Percentiles rank a stretch among this genome's conserved stretches.
Evolutionary conservation across 805 yeast genomes (phyloP).

Genomic region (Yarrowia phangngaensis): DNA sequence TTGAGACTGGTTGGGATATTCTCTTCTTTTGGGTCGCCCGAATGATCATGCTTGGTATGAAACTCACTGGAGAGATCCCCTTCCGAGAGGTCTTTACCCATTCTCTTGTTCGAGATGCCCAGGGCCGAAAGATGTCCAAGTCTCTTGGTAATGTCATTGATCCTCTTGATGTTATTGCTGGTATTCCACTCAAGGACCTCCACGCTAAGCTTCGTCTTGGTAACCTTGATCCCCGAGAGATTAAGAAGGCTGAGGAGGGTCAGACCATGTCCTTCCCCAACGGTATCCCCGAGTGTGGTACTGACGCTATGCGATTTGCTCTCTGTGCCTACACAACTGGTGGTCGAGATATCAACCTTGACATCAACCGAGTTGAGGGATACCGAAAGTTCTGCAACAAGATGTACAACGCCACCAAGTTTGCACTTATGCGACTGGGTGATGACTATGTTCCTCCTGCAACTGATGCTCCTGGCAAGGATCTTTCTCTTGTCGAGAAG

Average conservation of each 20-base stretch:
- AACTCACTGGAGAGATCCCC: conserved; percentile 86
- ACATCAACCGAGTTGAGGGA: conserved; percentile 94
- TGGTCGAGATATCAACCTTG: conserved; percentile 96
- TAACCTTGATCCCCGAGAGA: conserved; percentile 84
- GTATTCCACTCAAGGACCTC: conserved; percentile 74
- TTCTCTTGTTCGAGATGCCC: conserved; percentile 97
- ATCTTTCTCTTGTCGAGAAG: conserved; percentile 87
- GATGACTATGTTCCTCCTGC: conserved; percentile 81
- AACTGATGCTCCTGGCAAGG: conserved; percentile 56
- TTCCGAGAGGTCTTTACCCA: conserved; percentile 97
- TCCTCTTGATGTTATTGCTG: conserved; percentile 89
- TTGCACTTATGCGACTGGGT: conserved; percentile 89
- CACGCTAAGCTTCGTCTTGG: conserved; percentile 75
- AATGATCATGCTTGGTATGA: conserved; percentile 88
- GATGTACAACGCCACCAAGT: conserved; percentile 98
- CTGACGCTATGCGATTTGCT: conserved; percentile 97
- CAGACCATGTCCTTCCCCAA: conserved; percentile 87
- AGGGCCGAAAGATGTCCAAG: conserved; percentile 98
- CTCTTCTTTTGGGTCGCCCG: conserved; percentile 98
- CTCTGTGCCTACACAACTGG: conserved; percentile 98
- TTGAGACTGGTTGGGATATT: conserved; percentile 99
- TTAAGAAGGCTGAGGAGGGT: conserved; percentile 81
- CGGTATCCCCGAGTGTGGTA: conserved; percentile 99
- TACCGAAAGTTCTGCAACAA: conserved; percentile 99
- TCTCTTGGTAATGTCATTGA: conserved; percentile 95